Conservation (phyloP, 768 basidiomycete genomes). For the Amylocystis lapponica region DNA sequence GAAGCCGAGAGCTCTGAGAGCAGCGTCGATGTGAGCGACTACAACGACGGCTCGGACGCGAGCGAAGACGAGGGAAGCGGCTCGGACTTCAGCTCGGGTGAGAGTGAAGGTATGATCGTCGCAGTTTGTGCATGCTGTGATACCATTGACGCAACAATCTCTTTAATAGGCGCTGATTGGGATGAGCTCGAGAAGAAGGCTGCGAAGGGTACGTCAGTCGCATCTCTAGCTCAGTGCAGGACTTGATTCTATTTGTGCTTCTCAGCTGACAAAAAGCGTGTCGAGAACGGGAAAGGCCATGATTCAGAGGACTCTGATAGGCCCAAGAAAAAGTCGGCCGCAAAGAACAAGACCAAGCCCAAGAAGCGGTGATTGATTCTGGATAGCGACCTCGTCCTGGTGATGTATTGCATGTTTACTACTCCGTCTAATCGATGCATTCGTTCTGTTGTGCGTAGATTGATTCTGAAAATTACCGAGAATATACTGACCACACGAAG, state of each 20-base stretch:
- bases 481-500: too few species aligned
- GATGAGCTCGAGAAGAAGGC: slow-evolving; percentile 92
- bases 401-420: too few species aligned
- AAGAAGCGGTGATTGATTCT: slow-evolving; percentile 15
- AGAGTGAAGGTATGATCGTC: slow-evolving; percentile 52
- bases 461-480: too few species aligned
- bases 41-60: slow-evolving; percentile 40
- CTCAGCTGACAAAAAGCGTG: slow-evolving; percentile 42
- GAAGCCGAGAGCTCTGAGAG: slow-evolving; percentile 37
- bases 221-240: not conserved
- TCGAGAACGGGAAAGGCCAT: slow-evolving; percentile 25
- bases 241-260: slow-evolving; percentile 2
- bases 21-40: slow-evolving; percentile 52
- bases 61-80: slow-evolving; percentile 57
- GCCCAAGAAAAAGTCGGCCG: slow-evolving; percentile 33
- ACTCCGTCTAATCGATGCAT: too few species aligned
- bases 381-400: not conserved
- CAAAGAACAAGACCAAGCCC: slow-evolving; percentile 26
- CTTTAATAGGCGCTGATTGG: slow-evolving; percentile 78
- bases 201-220: slow-evolving; percentile 57
- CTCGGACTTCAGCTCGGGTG: slow-evolving; percentile 57
- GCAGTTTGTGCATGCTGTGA: slow-evolving; percentile 11
- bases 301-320: slow-evolving; percentile 37
- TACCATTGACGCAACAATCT: slow-evolving; percentile 2
- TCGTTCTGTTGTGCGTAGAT: too few species aligned